A percentile compares a stretch with the other conserved stretches of the same genome.
phyloP scores from a whole-genome alignment of 2,329 filamentous ascomycete species.

The Stagonosporopsis vannaccii region DNA sequence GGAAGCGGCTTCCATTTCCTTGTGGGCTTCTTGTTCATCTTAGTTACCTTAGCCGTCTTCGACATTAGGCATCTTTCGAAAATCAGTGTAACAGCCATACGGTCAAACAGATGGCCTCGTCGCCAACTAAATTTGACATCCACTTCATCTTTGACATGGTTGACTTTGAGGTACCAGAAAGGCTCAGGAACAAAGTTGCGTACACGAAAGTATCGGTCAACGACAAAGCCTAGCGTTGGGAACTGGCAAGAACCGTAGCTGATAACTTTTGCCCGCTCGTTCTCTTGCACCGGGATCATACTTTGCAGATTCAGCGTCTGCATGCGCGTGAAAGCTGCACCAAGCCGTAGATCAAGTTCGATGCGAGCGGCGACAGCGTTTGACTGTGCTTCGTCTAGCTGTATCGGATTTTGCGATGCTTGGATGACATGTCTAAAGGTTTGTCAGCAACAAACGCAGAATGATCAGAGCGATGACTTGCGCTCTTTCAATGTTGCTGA shows the following conservation, averaged over 20 bases:
- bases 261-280: conserved; percentile 67
- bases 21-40: conserved; percentile 88
- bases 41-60: conserved; percentile 79
- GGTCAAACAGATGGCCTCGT: conserved; percentile 84
- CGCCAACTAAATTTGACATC: conserved; percentile 86
- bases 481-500: conserved; percentile 95
- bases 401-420: conserved; percentile 78
- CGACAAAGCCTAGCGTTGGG: conserved; percentile 93
- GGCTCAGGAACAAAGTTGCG: conserved; percentile 90
- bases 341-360: conserved; percentile 89
- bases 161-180: conserved; percentile 92
- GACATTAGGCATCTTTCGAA: conserved; percentile 85
- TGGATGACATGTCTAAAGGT: conserved; percentile 77
- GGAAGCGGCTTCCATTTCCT: conserved; percentile 94
- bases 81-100: conserved; percentile 78
- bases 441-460: neutral
- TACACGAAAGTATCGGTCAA: conserved; percentile 93
- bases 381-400: conserved; percentile 84
- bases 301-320: conserved; percentile 79
- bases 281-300: conserved; percentile 69
- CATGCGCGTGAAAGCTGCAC: conserved; percentile 89
- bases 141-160: conserved; percentile 77
- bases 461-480: conserved; percentile 54
- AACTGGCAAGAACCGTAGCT: conserved; percentile 98
- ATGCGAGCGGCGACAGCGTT: conserved; percentile 88